Base-by-base conservation (phyloP, 2,329 filamentous ascomycete species). In the Achaetomium macrosporum region DNA sequence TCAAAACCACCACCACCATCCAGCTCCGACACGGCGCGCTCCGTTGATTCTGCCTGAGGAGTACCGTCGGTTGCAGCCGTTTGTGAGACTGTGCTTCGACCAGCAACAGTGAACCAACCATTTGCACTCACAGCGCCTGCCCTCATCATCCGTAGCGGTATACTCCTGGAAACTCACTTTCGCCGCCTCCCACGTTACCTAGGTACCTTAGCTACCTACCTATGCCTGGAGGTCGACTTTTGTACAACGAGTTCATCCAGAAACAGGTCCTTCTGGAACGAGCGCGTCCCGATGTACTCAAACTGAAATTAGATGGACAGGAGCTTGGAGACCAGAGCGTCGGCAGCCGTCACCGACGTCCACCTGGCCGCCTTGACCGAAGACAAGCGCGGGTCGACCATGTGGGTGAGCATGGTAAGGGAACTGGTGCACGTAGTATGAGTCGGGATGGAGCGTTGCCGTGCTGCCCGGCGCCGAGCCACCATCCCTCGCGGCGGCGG, bases 41-140 rank as follows among this genome's bases (percentile, higher is more conserved):
- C 88, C 88, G 5, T 78, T 92, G 50, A 92, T 92, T 57, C 73
- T 91, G 15, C 87, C 87, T 0, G 87, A 90, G 57, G 88, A 92
- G 68, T 90, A 89, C 65, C 77, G 83, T 57, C 88, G 85, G 55
- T 74, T 92, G 5, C 84, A 88, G 61, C 88, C 88, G 0, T 90
- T 88, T 60, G 86, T 92, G 6, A 75, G 75, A 9, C 76, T 93
- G 0, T 63, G 44, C 19, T n/a, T n/a, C n/a, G n/a, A n/a, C n/a
- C n/a, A n/a, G n/a, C n/a, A n/a, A n/a, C n/a, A n/a, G n/a, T n/a
- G n/a, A n/a, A n/a, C n/a, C n/a, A n/a, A n/a, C n/a, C n/a, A n/a
- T n/a, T n/a, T n/a, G n/a, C n/a, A n/a, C n/a, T n/a, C n/a, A n/a
- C n/a, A n/a, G n/a, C n/a, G n/a, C 33, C 53, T 9, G 33, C 33